Percentiles rank a stretch among this genome's conserved stretches.
Evolutionary conservation across 805 yeast genomes (phyloP).

Genomic region (Ogataea paradorogensis): DNA sequence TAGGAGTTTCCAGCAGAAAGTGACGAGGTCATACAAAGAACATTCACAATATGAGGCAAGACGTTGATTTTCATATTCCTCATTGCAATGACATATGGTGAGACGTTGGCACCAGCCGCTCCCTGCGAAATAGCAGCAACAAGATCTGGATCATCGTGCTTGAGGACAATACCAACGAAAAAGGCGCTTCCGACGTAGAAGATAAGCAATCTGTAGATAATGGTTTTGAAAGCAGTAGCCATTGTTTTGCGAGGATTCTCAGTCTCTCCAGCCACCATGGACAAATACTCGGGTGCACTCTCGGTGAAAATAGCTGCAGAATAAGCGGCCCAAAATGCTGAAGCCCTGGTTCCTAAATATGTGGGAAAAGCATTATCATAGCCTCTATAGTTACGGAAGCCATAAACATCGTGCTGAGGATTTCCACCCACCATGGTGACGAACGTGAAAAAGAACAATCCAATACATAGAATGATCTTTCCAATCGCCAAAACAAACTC

Average conservation of each 20-base stretch:
- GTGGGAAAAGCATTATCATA: conserved; percentile 48
- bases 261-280: conserved; percentile 88
- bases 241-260: conserved; percentile 51
- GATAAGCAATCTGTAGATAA: conserved; percentile 62
- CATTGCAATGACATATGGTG: conserved; percentile 86
- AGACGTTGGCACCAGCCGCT: conserved; percentile 74
- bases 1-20: conserved; percentile 84
- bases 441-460: conserved; percentile 71
- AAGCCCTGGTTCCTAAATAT: conserved; percentile 51
- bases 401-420: conserved; percentile 53
- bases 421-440: conserved; percentile 87
- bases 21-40: conserved; percentile 67
- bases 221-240: conserved; percentile 75
- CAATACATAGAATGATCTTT: conserved; percentile 74
- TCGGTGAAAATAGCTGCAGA: conserved; percentile 68
- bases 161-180: conserved; percentile 74
- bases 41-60: conserved; percentile 78
- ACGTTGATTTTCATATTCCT: conserved; percentile 60
- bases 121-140: conserved; percentile 55
- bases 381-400: conserved; percentile 29
- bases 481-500: conserved; percentile 79
- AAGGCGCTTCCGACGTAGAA: conserved; percentile 73
- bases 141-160: conserved; percentile 63
- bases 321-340: conserved; percentile 70
- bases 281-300: conserved; percentile 83